Conservation (phyloP, 2,329 filamentous ascomycete species). For the Colletotrichum godetiae region DNA sequence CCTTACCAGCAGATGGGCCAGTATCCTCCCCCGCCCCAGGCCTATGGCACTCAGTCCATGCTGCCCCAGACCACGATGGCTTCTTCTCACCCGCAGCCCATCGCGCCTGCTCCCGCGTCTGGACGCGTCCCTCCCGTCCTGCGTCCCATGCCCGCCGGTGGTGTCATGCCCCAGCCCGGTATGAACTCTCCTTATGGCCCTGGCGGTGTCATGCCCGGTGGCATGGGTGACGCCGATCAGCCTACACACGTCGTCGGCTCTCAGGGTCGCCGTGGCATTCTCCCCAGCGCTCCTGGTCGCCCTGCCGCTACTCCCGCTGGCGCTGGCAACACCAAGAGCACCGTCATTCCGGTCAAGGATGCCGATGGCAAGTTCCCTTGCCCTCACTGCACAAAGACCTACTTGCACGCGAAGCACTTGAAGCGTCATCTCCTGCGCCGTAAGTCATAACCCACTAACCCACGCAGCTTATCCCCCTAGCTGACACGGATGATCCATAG, state of each 20-base stretch:
- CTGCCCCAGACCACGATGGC: constrained; percentile 75
- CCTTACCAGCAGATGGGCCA: constrained; percentile 67
- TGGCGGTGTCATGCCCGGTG: constrained; percentile 66
- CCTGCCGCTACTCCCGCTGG: constrained; percentile 80
- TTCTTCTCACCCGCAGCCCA: constrained; percentile 78
- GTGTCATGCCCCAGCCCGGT: constrained; percentile 68
- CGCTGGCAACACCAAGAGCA: constrained; percentile 77
- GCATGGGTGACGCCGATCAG: constrained; percentile 68
- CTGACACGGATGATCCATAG: constrained; percentile 57
- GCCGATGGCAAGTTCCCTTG: constrained; percentile 98
- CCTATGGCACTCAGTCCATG: constrained; percentile 70
- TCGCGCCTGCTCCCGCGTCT: constrained; percentile 76
- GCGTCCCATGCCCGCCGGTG: constrained; percentile 78
- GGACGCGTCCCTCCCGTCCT: constrained; percentile 68
- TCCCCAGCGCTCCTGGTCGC: constrained; percentile 89
- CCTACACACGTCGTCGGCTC: constrained; percentile 95
- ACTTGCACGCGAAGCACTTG: constrained; percentile 95
- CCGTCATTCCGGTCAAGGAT: constrained; percentile 91
- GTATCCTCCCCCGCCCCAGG: constrained; percentile 65
- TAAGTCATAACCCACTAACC: constrained; percentile 67
- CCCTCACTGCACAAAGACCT: constrained; percentile 98
- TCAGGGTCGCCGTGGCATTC: constrained; percentile 89
- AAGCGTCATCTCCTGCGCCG: constrained; percentile 96
- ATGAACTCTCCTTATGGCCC: constrained; percentile 71
- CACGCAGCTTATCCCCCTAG: constrained; percentile 22